Base-by-base conservation (phyloP, 2,329 filamentous ascomycete species). In the Diaporthe sp. region DNA sequence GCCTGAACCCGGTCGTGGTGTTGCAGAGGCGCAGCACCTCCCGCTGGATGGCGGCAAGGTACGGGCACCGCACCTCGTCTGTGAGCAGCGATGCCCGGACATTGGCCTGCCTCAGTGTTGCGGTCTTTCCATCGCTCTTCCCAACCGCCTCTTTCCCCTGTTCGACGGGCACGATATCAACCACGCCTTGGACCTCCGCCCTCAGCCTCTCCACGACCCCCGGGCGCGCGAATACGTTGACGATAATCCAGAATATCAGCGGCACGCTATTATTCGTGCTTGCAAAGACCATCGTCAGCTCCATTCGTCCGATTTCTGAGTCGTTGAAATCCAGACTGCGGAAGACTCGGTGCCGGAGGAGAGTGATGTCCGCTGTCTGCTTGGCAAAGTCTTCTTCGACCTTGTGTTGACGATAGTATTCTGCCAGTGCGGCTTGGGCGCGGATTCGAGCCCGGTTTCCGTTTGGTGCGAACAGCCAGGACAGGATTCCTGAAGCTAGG, bases 11-110 rank as follows among this genome's bases (percentile, higher is more conserved):
- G 2, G 42, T 67, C 42, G 61, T 67, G 17, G 61, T 67, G 8
- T 67, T 67, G 61, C 61, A 67, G 25, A 67, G 61, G 28, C 61
- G 61, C 28, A 67, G 42, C 25, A 28, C 61, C 61, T 67, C 61
- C 61, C 61, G 61, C 28, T 67, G 61, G 25, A 67, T 67, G 9
- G 42, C 61, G 28, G 61, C 28, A 3, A 67, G 61, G 42, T 67
- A 67, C 61, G 61, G 61, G 28, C 28, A 67, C 19, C 42, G 61
- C 6, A 28, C 42, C 61, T 67, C 61, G 9, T 67, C 61, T 9
- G 42, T 49, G 28, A 67, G 42, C 17, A 67, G 61, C 3, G 61
- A 67, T n/a, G 42, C 61, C 42, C 61, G 28, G 25, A 37, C 28
- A 4, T 67, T 67, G 28, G 42, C 61, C 19, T 67, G 61, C 15